These are phyloP conservation scores for Luffa aegyptiaca DNA, from an alignment of 306 rosid species.

Conservation along the genomic window DNA sequence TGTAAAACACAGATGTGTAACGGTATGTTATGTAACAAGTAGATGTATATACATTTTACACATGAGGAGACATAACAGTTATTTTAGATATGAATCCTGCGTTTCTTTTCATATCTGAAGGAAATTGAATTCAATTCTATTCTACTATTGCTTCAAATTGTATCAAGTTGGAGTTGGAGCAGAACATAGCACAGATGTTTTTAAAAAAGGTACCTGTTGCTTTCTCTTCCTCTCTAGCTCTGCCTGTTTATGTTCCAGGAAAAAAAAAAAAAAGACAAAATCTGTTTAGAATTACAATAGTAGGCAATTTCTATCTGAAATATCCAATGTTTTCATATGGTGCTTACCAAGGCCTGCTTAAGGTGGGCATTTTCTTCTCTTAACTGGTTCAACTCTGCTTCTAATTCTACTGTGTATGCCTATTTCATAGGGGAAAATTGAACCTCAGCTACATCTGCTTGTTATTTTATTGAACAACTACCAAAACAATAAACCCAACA, in stretches of 20 bases:
- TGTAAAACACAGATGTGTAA: background rate
- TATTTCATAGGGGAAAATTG: slow-evolving; percentile 8
- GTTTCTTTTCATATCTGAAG: background rate
- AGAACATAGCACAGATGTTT: background rate
- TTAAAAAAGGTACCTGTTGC: slow-evolving; percentile 48
- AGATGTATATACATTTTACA: background rate
- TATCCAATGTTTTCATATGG: background rate
- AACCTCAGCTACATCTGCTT: background rate
- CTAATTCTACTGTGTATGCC: slow-evolving; percentile 91
- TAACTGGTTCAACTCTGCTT: slow-evolving; percentile 75
- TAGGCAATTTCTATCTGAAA: background rate
- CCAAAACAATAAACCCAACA: background rate
- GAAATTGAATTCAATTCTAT: background rate
- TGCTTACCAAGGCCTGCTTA: slow-evolving; percentile 63
- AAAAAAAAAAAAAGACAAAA: background rate
- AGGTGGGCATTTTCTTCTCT: slow-evolving; percentile 63
- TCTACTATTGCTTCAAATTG: background rate
- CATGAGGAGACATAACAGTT: background rate
- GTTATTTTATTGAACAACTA: background rate
- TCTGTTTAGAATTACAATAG: background rate
- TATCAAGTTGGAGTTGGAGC: background rate
- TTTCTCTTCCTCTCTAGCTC: slow-evolving; percentile 58
- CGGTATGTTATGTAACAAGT: background rate
- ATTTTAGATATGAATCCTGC: background rate
- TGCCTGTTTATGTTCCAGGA: slow-evolving; percentile 30